These are phyloP conservation scores for Zelonia costaricensis DNA, from an alignment of 208 protist genomes.

Conservation along the genomic window DNA sequence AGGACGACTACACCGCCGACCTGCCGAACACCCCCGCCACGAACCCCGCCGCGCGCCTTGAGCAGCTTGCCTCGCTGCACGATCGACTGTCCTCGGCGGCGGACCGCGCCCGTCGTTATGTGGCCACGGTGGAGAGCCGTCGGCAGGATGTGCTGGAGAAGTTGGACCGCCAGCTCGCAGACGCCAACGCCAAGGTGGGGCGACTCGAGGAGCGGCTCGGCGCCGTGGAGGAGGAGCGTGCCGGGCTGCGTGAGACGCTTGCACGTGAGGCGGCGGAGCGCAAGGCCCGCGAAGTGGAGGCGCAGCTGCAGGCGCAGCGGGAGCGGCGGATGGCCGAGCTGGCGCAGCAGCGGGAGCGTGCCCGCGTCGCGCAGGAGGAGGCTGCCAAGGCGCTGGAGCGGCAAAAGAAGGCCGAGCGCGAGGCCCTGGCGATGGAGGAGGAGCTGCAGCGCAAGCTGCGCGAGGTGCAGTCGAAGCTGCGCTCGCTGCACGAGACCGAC, in stretches of 20 bases:
- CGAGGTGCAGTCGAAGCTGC: constrained; percentile 52
- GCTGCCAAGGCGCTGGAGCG: constrained; percentile 58
- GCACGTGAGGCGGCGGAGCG: constrained; percentile 42
- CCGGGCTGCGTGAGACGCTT: constrained; percentile 28
- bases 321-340: constrained; percentile 51
- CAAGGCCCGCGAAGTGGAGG: constrained; percentile 51
- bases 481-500: constrained; percentile 20
- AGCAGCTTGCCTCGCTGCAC: constrained; percentile 34
- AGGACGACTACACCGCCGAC: constrained; percentile 21
- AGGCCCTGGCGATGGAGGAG: constrained; percentile 55
- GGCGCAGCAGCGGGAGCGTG: constrained; percentile 63
- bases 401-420: constrained; percentile 63
- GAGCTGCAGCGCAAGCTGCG: constrained; percentile 63
- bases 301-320: constrained; percentile 58
- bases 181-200: constrained; percentile 29
- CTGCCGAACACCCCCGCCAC: constrained; percentile 13
- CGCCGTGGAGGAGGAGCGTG: constrained; percentile 22
- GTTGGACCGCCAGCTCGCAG: constrained; percentile 21
- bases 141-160: constrained; percentile 30
- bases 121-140: constrained; percentile 20
- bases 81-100: constrained; percentile 50
- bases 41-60: constrained; percentile 19
- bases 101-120: constrained; percentile 34
- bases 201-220: constrained; percentile 24
- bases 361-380: constrained; percentile 57